Evolutionary conservation across 2,329 filamentous ascomycete genomes (phyloP).

Genomic region (Fusarium begoniae): DNA sequence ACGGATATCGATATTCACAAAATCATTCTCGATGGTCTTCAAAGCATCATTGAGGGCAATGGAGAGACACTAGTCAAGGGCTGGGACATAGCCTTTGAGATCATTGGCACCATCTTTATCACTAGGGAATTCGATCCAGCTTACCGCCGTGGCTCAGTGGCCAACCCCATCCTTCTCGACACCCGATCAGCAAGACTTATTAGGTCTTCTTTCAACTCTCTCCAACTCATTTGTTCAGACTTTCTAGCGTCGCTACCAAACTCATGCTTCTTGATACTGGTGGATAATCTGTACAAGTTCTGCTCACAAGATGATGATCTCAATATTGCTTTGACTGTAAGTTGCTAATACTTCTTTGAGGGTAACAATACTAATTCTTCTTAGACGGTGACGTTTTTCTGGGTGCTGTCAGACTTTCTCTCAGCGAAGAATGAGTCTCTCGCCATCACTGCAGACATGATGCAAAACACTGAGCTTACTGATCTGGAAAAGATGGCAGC

Average conservation of each 20-base stretch:
- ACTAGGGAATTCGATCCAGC: constrained; percentile 49
- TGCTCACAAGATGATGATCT: constrained; percentile 90
- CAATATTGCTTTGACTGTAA: constrained; percentile 90
- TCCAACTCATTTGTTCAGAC: constrained; percentile 94
- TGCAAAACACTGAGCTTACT: constrained; percentile 57
- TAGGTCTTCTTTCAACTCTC: constrained; percentile 84
- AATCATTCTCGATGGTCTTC: constrained; percentile 80
- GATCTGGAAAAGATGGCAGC: constrained; percentile 69
- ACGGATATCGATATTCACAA: constrained; percentile 84
- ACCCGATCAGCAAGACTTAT: constrained; percentile 79
- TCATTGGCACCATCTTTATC: constrained; percentile 84
- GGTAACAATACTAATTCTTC: background rate
- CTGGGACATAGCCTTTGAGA: constrained; percentile 86
- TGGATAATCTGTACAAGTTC: constrained; percentile 90
- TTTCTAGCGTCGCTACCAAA: constrained; percentile 80
- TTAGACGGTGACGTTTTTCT: constrained; percentile 91
- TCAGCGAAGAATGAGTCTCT: constrained; percentile 67
- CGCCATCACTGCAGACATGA: constrained; percentile 65
- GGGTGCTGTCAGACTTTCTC: constrained; percentile 92
- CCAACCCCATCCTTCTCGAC: constrained; percentile 50
- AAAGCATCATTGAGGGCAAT: constrained; percentile 84
- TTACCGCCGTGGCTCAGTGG: constrained; percentile 42
- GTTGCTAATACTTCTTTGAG: constrained; percentile 34
- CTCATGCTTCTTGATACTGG: constrained; percentile 77
- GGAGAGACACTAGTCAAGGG: constrained; percentile 84